Base-by-base conservation (phyloP, 2,329 filamentous ascomycete species). In the Dactylellina leptospora region DNA sequence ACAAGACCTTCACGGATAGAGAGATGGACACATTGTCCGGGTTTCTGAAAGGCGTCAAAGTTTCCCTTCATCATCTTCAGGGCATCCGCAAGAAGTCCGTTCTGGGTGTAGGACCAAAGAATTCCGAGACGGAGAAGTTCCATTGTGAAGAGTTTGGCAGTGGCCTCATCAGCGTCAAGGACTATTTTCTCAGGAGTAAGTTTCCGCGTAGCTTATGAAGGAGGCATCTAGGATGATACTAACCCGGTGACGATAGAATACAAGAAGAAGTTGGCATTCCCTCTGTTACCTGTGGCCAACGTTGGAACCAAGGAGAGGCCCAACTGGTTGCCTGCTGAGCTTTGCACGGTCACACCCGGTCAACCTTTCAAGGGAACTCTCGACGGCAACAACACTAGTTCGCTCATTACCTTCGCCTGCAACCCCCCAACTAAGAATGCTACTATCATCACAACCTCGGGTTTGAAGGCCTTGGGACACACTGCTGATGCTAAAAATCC, bases 361-460 rank as follows among this genome's bases (percentile, higher is more conserved):
- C 90, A 95, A 76, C 79, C 84, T 0, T 83, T 87, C 20, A 85
- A 84, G 38, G 80, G 84, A 2, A 87, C 87, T 75, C 81, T 93
- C 13, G 83, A 78, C 0, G 81, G 83, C 0, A 79, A 82, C 0
- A 89, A 93, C 77, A 90, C 89, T 0, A 82, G 84, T 0, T 76
- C 81, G 0, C 93, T 95, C 90, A 86, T 93, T 47, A 80, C 80
- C 0, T 91, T 91, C 77, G 89, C 91, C 0, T 90, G 89, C 62
- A 85, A 89, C 2, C 81, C 81, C 0, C 90, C 91, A 0, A 83
- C 83, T 1, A 81, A 84, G 4, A 96, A 93, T 74, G 90, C 88
- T 0, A 77, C 82, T 0, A 89, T 88, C 0, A 89, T 95, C 75
- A 82, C 84, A 1, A 83, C 78, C 0, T 82, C 83, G 6, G 89